Percentiles rank a stretch among this genome's conserved stretches.
These are phyloP conservation scores for Gynostemma pentaphyllum DNA, from an alignment of 306 rosid species.

Conservation along the genomic window DNA sequence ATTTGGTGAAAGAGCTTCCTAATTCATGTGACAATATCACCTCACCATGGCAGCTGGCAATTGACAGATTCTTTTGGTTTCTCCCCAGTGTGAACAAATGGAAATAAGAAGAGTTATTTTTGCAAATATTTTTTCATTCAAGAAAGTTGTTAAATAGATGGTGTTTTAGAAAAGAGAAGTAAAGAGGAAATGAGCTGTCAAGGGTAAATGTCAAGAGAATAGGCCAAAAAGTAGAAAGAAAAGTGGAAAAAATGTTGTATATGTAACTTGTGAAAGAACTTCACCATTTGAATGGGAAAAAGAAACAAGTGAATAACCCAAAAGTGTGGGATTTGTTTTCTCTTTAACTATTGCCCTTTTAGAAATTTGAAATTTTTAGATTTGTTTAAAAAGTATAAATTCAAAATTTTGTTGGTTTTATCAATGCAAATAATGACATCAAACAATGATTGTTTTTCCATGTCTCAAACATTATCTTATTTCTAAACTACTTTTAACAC, in stretches of 20 bases:
- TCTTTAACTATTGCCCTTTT: not conserved
- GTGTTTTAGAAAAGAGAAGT: constrained; percentile 17
- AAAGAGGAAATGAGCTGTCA: constrained; percentile 25
- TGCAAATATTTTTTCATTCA: not conserved
- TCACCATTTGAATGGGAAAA: not conserved
- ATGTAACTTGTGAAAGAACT: not conserved
- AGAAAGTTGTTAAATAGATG: constrained; percentile 8
- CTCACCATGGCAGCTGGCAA: constrained; percentile 2
- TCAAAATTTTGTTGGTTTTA: not conserved
- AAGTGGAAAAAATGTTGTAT: not conserved
- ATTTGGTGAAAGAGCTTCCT: not conserved
- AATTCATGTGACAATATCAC: constrained; percentile 14
- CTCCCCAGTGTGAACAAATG: constrained; percentile 8
- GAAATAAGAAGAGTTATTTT: not conserved
- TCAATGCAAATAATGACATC: not conserved
- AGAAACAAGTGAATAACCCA: not conserved
- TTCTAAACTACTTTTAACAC: not conserved
- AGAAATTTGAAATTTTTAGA: not conserved
- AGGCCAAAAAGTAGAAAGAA: constrained; percentile 12
- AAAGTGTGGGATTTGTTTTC: not conserved
- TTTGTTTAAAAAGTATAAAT: not conserved
- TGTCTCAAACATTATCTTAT: not conserved
- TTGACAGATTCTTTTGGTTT: not conserved
- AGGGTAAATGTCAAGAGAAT: constrained; percentile 16
- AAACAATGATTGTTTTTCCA: not conserved